Base-by-base conservation (phyloP, 371 early-diverging fungal species). In the Synchytrium microbalum region DNA sequence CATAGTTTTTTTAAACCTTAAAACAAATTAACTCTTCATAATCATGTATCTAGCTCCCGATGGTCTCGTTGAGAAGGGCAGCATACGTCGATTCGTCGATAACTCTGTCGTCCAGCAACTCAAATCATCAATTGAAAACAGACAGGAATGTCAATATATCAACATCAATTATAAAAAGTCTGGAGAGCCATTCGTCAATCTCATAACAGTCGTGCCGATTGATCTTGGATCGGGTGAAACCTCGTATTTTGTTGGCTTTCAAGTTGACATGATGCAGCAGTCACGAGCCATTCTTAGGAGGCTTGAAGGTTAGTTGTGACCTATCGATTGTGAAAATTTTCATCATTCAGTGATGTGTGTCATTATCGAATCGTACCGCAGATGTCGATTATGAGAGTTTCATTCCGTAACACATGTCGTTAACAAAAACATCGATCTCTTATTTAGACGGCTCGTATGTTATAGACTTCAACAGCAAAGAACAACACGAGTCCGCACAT, bases 101-200 rank as follows among this genome's bases (percentile, higher is more conserved):
- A 82, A 83, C 61, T 64, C 64, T 16, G 72, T 80, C 0, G 83
- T 85, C 0, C 73, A 72, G 54, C 75, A 79, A 56, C 65, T 88
- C 23, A 81, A 80, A 56, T 69, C 77, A 16, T 66, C 71, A 27
- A 68, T 85, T 32, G 63, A 73, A 16, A 67, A 72, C 27, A 67
- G 75, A 19, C 74, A 80, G 56, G 88, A 88, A 65, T 75, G 75
- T 32, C 86, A 88, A 67, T 76, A 77, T 23, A 76, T 78, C 25
- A 67, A 82, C 5, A 79, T 88, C 57, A 88, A 88, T 63, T 88
- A 86, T 69, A 67, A 81, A 55, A 84, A 84, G 62, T 72, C 73
- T 13, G 88, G 86, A 3, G 82, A 81, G 72, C 87, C 87, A 14
- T 88, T 88, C 74, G 79, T 86, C 52, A 87, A 86, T 65, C 67